phyloP scores from a whole-genome alignment of 148 eudicot genomes.

The Dianthus caryophyllus region DNA sequence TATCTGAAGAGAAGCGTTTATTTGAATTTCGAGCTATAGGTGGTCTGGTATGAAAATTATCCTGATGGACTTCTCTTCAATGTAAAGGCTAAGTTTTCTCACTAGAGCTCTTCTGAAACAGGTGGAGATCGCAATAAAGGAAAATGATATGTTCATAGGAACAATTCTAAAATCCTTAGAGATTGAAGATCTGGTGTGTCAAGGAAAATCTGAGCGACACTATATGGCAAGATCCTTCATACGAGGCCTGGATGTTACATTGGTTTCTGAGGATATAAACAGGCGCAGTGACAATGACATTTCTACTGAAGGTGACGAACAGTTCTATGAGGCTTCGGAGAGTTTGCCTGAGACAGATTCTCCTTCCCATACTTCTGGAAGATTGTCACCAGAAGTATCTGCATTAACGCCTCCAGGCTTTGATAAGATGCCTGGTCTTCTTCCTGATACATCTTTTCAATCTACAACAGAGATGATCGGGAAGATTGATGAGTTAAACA shows the following conservation, averaged over 20 bases:
- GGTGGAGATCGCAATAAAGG: conserved; percentile 81
- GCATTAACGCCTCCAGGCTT: conserved; percentile 60
- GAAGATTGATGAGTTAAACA: conserved; percentile 51
- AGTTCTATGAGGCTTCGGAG: conserved; percentile 85
- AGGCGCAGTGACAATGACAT: conserved; percentile 33
- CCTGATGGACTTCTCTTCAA: not conserved
- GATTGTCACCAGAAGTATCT: conserved; percentile 36
- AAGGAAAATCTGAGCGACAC: conserved; percentile 42
- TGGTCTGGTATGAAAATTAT: conserved; percentile 63
- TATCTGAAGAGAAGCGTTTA: conserved; percentile 71
- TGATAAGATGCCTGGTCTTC: conserved; percentile 53
- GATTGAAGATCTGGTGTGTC: conserved; percentile 78
- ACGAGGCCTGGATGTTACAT: conserved; percentile 44
- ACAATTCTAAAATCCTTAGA: conserved; percentile 84
- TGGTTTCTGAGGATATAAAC: conserved; percentile 30
- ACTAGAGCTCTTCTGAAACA: conserved; percentile 28
- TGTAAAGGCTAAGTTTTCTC: conserved; percentile 4
- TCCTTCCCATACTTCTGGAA: conserved; percentile 30
- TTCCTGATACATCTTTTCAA: conserved; percentile 49
- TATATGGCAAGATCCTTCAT: conserved; percentile 85
- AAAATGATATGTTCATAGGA: conserved; percentile 81
- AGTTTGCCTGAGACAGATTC: conserved; percentile 57
- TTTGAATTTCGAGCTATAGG: conserved; percentile 97
- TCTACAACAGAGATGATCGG: conserved; percentile 33
- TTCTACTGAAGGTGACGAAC: conserved; percentile 68